Evolutionary conservation across 192 early-diverging fungal genomes (phyloP).

Genomic region (Lunasporangiospora selenospora): DNA sequence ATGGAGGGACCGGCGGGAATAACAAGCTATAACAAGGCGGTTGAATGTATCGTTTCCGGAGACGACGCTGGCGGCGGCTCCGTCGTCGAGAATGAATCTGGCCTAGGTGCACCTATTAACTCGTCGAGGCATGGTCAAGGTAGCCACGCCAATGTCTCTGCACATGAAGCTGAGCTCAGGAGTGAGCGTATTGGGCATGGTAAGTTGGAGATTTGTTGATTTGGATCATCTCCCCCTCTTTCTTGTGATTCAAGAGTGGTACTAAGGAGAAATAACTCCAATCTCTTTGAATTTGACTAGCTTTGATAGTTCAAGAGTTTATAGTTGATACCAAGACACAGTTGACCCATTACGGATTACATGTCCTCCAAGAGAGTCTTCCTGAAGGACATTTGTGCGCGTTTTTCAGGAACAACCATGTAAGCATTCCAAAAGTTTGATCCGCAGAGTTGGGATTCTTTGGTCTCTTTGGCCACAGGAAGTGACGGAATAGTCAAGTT

Average conservation of each 20-base stretch:
- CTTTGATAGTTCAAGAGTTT: conserved; percentile 69
- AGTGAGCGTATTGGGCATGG: conserved; percentile 32
- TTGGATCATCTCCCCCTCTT: too few relatives aligned
- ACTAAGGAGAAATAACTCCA: conserved; percentile 5
- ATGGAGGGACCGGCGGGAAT: conserved; percentile 46
- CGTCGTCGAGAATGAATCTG: conserved; percentile 44
- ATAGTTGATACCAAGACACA: conserved; percentile 80
- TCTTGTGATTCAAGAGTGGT: neutral
- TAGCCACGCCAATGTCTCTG: neutral
- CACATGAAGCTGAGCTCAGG: conserved; percentile 4
- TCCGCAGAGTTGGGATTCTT: too few relatives aligned
- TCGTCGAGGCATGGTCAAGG: conserved; percentile 3
- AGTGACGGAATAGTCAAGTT: too few relatives aligned
- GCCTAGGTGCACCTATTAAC: conserved; percentile 14
- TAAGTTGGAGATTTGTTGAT: conserved; percentile 5
- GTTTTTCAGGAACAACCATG: conserved; percentile 95
- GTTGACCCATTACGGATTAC: conserved; percentile 83
- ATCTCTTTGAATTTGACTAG: conserved; percentile 32
- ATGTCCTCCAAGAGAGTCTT: conserved; percentile 66
- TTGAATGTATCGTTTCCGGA: conserved; percentile 76
- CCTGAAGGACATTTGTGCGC: conserved; percentile 67
- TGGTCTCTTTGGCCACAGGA: too few relatives aligned
- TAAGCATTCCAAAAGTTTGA: conserved; percentile 27
- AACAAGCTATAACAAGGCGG: conserved; percentile 77
- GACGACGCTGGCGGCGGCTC: conserved; percentile 57